Evolutionary conservation across 768 basidiomycete genomes (phyloP).

Genomic region (Phanerochaete sordida): DNA sequence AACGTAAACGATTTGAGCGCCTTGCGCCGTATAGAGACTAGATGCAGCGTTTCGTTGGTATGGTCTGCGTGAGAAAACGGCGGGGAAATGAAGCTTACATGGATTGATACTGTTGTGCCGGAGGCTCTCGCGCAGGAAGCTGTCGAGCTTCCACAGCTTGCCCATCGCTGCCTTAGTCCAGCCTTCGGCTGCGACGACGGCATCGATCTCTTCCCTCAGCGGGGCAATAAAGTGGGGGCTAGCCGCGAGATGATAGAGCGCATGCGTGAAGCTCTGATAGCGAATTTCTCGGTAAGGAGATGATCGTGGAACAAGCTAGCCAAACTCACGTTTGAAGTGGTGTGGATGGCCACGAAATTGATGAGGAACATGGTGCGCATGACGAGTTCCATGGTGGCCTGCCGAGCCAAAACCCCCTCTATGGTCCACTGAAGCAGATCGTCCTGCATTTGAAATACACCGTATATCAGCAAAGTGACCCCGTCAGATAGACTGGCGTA

Average conservation of each 20-base stretch:
- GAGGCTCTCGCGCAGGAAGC: constrained; percentile 30
- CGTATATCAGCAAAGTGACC: no score
- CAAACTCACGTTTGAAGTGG: constrained; percentile 14
- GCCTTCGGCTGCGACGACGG: neutral
- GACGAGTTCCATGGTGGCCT: neutral
- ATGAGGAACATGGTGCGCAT: constrained; percentile 2
- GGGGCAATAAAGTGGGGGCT: constrained; percentile 25
- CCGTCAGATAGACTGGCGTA: neutral
- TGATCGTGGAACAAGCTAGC: neutral
- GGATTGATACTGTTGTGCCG: constrained; percentile 19
- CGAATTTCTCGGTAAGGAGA: neutral
- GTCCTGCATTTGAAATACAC: no score
- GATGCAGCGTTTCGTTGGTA: constrained; percentile 17
- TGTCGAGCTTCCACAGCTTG: constrained; percentile 31
- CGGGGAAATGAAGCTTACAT: constrained; percentile 15
- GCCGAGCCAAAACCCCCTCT: constrained; percentile 1
- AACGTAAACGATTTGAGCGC: constrained; percentile 31
- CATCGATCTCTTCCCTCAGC: constrained; percentile 28
- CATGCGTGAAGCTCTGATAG: constrained; percentile 22
- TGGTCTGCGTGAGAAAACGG: neutral
- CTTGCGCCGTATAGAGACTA: constrained; percentile 27
- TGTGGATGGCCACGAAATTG: constrained; percentile 21
- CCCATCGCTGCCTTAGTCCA: constrained; percentile 24
- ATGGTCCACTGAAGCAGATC: constrained; percentile 20
- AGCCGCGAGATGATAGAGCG: constrained; percentile 27